Evolutionary conservation across 371 early-diverging fungal species (phyloP).

Genomic region (Syncephalastrum sp.): DNA sequence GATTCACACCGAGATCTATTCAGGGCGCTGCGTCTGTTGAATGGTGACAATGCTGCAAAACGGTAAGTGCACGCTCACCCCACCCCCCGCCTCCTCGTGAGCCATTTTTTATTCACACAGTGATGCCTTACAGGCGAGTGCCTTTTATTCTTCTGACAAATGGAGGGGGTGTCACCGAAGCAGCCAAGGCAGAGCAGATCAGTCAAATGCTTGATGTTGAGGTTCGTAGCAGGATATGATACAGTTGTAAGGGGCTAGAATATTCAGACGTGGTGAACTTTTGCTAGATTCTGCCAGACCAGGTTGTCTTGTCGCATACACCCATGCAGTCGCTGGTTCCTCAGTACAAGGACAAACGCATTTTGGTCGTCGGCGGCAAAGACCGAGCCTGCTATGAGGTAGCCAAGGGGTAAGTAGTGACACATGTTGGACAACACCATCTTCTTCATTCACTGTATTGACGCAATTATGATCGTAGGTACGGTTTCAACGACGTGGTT

Average conservation of each 20-base stretch:
- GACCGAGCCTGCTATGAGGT: constrained; percentile 62
- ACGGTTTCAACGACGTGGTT: constrained; percentile 80
- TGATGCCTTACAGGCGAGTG: constrained; percentile 37
- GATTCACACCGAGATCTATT: background rate
- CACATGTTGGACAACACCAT: background rate
- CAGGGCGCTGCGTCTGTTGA: constrained; percentile 57
- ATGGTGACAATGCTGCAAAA: constrained; percentile 55
- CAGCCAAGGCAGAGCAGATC: constrained; percentile 70
- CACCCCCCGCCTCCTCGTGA: background rate
- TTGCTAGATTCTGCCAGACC: constrained; percentile 57
- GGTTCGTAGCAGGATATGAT: constrained; percentile 23
- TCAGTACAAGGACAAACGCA: constrained; percentile 56
- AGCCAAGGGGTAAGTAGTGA: constrained; percentile 43
- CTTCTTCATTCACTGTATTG: background rate
- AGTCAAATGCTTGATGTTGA: constrained; percentile 58
- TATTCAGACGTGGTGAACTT: background rate
- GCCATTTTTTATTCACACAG: background rate
- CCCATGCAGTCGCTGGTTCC: constrained; percentile 71
- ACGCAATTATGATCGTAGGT: constrained; percentile 26
- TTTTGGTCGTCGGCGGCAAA: constrained; percentile 74
- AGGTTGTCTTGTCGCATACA: constrained; percentile 83
- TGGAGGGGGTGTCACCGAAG: constrained; percentile 85
- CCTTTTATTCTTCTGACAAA: constrained; percentile 85
- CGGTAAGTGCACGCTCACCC: constrained; percentile 24
- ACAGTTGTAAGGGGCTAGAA: too few species aligned